Evolutionary conservation across 371 early-diverging fungal species (phyloP).

Genomic region (Basidiobolus meristosporus): DNA sequence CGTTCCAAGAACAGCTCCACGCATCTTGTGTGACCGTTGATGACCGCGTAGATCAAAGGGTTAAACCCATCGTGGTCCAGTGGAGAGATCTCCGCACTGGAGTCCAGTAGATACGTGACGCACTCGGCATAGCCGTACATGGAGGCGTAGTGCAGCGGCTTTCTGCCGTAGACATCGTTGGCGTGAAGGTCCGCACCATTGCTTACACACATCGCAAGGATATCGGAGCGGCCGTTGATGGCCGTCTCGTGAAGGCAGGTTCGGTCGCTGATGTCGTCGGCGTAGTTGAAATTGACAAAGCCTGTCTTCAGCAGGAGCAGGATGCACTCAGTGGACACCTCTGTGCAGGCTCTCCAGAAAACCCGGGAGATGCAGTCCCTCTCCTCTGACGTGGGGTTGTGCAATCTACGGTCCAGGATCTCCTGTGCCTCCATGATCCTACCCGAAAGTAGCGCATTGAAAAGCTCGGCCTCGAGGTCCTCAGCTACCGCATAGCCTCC

Average conservation of each 20-base stretch:
- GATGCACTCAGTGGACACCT: conserved; percentile 29
- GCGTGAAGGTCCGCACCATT: conserved; percentile 37
- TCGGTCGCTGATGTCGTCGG: conserved; percentile 83
- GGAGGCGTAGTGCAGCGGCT: conserved; percentile 79
- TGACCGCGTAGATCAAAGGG: conserved; percentile 70
- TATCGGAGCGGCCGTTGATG: conserved; percentile 44
- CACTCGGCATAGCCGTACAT: conserved; percentile 70
- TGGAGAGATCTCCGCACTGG: conserved; percentile 30
- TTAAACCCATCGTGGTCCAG: conserved; percentile 79
- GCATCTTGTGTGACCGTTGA: conserved; percentile 54
- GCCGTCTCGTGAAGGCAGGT: conserved; percentile 80
- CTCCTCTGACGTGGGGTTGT: conserved; percentile 3
- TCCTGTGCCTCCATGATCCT: conserved; percentile 25
- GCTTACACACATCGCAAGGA: conserved; percentile 31
- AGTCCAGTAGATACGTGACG: conserved; percentile 35
- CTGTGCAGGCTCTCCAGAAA: conserved; percentile 69
- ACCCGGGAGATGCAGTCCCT: conserved; percentile 26
- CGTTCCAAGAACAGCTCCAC: conserved; percentile 46
- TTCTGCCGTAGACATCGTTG: conserved; percentile 72
- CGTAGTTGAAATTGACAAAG: conserved; percentile 45
- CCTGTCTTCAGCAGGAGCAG: conserved; percentile 34
- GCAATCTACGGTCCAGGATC: conserved; percentile 28
- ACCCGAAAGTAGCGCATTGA: conserved; percentile 23
- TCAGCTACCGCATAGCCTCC: conserved; percentile 9
- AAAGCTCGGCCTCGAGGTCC: conserved; percentile 40